These are phyloP conservation scores for Debaryomyces hansenii DNA, from an alignment of 805 yeast genomes.

Conservation along the genomic window DNA sequence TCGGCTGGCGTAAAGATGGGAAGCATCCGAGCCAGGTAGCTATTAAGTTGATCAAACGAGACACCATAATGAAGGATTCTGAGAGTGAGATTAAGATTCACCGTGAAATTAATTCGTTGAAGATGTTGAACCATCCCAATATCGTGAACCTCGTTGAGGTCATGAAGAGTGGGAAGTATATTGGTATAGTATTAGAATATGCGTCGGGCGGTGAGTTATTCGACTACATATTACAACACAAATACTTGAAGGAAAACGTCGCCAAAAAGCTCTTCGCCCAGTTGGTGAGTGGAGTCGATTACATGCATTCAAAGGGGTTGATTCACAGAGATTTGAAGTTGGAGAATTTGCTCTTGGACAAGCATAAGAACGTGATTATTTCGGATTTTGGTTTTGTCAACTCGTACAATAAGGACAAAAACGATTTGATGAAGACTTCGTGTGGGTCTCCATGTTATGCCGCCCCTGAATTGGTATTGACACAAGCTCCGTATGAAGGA, in stretches of 20 bases:
- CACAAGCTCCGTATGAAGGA: slow-evolving; percentile 85
- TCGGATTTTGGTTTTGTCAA: slow-evolving; percentile 96
- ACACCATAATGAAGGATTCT: slow-evolving; percentile 80
- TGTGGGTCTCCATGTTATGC: slow-evolving; percentile 99
- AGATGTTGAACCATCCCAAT: slow-evolving; percentile 87
- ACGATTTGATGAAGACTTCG: slow-evolving; percentile 86
- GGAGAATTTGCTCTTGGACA: slow-evolving; percentile 75
- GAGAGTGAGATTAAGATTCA: slow-evolving; percentile 87
- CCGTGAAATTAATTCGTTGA: slow-evolving; percentile 88
- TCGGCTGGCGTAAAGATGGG: slow-evolving; percentile 92
- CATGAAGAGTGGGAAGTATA: slow-evolving; percentile 88
- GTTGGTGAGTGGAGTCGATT: slow-evolving; percentile 88
- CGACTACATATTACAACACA: slow-evolving; percentile 84
- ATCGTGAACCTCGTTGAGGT: slow-evolving; percentile 91
- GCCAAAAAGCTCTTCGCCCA: slow-evolving; percentile 93
- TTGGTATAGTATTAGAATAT: slow-evolving; percentile 94
- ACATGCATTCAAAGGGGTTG: slow-evolving; percentile 78
- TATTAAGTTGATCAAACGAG: slow-evolving; percentile 86
- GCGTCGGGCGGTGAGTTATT: slow-evolving; percentile 98
- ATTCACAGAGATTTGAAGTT: slow-evolving; percentile 77
- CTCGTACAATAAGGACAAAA: slow-evolving; percentile 57
- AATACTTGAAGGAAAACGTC: slow-evolving; percentile 79
- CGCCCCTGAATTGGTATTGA: slow-evolving; percentile 93
- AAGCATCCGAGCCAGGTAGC: slow-evolving; percentile 83
- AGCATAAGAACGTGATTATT: slow-evolving; percentile 80